phyloP scores from a whole-genome alignment of 768 basidiomycete genomes.

The Paxillus ammoniavirescens region DNA sequence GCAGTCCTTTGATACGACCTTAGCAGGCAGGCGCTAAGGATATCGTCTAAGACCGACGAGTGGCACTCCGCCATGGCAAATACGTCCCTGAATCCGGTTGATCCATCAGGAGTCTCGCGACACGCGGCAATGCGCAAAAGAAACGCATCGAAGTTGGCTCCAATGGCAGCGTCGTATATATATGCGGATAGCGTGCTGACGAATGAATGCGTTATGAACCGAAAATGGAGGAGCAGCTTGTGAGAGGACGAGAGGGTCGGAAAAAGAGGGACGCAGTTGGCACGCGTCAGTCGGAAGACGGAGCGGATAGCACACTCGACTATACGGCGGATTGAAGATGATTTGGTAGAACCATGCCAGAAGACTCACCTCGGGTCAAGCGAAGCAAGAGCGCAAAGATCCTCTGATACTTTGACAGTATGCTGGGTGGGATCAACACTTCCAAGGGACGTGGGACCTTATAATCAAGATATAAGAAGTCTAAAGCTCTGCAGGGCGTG shows the following conservation, averaged over 20 bases:
- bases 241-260: constrained; percentile 53
- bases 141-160: constrained; percentile 74
- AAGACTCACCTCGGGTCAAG: constrained; percentile 65
- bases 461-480: constrained; percentile 90
- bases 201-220: constrained; percentile 74
- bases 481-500: constrained; percentile 60
- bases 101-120: constrained; percentile 18
- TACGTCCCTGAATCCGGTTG: constrained; percentile 56
- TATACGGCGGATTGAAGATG: constrained; percentile 23
- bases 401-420: constrained; percentile 83
- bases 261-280: constrained; percentile 47
- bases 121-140: constrained; percentile 38
- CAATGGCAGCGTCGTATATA: constrained; percentile 79
- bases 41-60: constrained; percentile 66
- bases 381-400: constrained; percentile 80
- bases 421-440: constrained; percentile 64
- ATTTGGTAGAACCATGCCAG: neutral
- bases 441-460: constrained; percentile 80
- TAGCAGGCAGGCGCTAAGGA: constrained; percentile 73
- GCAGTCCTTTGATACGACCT: constrained; percentile 64
- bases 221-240: constrained; percentile 60
- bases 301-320: constrained; percentile 69
- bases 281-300: constrained; percentile 61
- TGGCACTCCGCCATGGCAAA: constrained; percentile 71
- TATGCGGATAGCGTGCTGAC: constrained; percentile 66